Evolutionary conservation across 345 rosid genomes (phyloP), one percentile per base, ranked within the genome.

Genomic region (Populus ilicifolia): DNA sequence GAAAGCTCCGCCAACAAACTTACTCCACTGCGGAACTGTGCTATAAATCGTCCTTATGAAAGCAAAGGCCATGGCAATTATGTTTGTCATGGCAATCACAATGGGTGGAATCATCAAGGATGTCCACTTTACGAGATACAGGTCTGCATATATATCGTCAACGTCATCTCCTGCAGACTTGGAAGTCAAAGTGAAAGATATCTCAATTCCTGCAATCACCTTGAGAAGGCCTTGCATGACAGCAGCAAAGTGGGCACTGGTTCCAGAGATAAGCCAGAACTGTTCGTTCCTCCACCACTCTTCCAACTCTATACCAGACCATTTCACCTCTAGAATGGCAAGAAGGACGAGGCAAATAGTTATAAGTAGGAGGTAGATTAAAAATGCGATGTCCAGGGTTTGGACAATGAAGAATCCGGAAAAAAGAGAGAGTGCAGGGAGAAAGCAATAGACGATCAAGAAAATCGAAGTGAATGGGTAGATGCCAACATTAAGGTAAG

Each of bases 271-370:
- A 13, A 96, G 89, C 98, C 97, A 93, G 82, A 92, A 96, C 75
- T 96, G 97, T 75, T 96, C 98, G 48, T 96, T 96, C 84, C 99
- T 86, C 98, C 99, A 96, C 99, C 99, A 96, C 56, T 96, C 98
- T 76, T 96, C 97, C 56, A 96, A 78, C 5, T 74, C 89, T 14
- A 92, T 90, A 5, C 93, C 98, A 0, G 97, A 84, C 97, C 99
- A 96, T 56, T 86, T 91, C 75, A 92, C 94, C 81, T 93, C 98
- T 29, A 96, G 90, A 76, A 96, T 75, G 2, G 98, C 97, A 1
- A 96, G 84, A 6, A 75, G 68, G 75, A 96, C 88, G 68, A 93
- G 85, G 86, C 94, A 91, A 18, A 88, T 27, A 2, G 95, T 91
- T 38, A 91, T 92, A 2, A 72, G 71, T 3, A 96, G 82, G 30